These are phyloP conservation scores for Leonotis leonurus DNA, from an alignment of 257 asterid genomes.

Conservation along the genomic window DNA sequence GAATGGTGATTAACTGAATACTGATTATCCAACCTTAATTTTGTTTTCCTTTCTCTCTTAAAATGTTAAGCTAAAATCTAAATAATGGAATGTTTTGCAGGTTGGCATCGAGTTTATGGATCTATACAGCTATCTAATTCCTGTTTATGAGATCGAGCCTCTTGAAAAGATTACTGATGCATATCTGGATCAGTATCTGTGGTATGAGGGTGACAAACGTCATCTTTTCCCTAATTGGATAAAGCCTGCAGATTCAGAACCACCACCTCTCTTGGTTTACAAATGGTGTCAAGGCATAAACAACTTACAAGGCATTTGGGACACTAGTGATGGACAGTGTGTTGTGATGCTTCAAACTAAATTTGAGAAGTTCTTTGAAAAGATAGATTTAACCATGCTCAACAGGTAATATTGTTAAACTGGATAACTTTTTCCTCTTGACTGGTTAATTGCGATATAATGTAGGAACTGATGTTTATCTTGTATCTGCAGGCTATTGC, in stretches of 20 bases:
- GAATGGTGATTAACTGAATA: neutral
- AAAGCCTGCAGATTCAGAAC: constrained; percentile 98
- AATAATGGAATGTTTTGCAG: constrained; percentile 36
- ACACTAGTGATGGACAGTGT: constrained; percentile 99
- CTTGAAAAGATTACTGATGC: constrained; percentile 99
- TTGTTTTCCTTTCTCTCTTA: neutral
- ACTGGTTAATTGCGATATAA: neutral
- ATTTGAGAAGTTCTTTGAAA: constrained; percentile 86
- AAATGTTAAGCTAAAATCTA: constrained; percentile 5
- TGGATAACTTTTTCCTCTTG: neutral
- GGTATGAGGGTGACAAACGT: constrained; percentile 99
- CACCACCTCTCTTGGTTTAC: constrained; percentile 91
- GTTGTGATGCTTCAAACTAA: constrained; percentile 98
- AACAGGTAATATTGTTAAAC: constrained; percentile 41
- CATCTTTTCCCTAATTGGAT: constrained; percentile 98
- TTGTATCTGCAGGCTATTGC: constrained; percentile 60
- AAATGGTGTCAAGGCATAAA: constrained; percentile 99
- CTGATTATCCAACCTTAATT: neutral
- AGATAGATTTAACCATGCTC: constrained; percentile 95
- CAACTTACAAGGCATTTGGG: constrained; percentile 90
- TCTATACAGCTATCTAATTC: constrained; percentile 89
- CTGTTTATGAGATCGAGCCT: constrained; percentile 98
- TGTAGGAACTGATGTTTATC: neutral
- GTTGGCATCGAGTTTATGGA: constrained; percentile 99
- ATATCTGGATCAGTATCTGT: constrained; percentile 87